Evolutionary conservation across 2,329 filamentous ascomycete species (phyloP).

Genomic region (Penicillium vulpinum): DNA sequence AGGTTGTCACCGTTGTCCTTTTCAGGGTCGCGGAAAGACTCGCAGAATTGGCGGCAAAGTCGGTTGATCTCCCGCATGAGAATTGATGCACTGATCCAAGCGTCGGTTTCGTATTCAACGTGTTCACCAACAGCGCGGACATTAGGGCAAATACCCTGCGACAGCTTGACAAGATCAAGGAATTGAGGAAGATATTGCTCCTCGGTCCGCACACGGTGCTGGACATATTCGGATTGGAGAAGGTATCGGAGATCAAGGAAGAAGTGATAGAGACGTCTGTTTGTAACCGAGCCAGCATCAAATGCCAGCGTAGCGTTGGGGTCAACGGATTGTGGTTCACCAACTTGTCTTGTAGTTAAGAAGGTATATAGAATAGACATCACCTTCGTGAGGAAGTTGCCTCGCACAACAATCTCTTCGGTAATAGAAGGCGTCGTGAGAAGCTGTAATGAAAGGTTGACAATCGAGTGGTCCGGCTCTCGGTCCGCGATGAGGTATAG

Average conservation of each 20-base stretch:
- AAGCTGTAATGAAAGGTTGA: conserved; percentile 95
- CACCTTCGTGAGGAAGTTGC: conserved; percentile 92
- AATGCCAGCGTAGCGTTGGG: conserved; percentile 85
- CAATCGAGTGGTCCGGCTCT: conserved; percentile 97
- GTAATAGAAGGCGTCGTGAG: conserved; percentile 96
- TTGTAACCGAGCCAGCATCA: conserved; percentile 91
- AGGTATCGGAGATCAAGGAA: conserved; percentile 93
- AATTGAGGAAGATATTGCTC: conserved; percentile 90
- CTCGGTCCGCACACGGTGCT: conserved; percentile 78
- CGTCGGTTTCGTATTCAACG: conserved; percentile 96
- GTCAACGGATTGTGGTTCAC: conserved; percentile 85
- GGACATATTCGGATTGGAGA: conserved; percentile 83
- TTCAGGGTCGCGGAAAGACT: conserved; percentile 73
- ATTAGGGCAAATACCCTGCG: conserved; percentile 96
- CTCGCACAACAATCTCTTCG: conserved; percentile 88
- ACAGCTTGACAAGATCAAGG: conserved; percentile 89
- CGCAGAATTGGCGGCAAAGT: conserved; percentile 82
- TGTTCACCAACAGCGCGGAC: conserved; percentile 89
- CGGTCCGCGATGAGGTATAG: conserved; percentile 93
- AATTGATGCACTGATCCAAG: conserved; percentile 94
- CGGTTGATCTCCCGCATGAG: conserved; percentile 94
- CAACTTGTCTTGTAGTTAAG: conserved; percentile 91
- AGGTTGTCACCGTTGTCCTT: conserved; percentile 67
- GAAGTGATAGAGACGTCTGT: conserved; percentile 95
- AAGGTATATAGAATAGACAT: conserved; percentile 98